Evolutionary conservation across 1,139 yeast species (phyloP), one percentile per base, ranked within the genome.

Genomic region (Yamadazyma jaroonii): DNA sequence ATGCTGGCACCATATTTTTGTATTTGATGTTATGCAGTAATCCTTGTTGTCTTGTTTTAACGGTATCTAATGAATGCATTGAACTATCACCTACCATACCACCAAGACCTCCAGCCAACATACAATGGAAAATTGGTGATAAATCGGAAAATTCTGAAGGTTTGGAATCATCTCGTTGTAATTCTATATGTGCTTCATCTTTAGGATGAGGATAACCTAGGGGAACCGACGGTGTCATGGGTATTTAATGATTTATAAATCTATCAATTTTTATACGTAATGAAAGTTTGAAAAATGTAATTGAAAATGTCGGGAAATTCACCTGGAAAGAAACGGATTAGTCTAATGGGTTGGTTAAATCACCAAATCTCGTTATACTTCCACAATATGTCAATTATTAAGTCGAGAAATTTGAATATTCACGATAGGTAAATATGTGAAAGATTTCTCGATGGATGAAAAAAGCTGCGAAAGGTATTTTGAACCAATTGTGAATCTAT

Each of bases 1-100:
- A 87, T 0, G 97, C 96, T 6, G 80, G 74, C 13, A 72, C 57
- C 72, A 87, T 70, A 49, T 74, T 77, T 46, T 67, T 73, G 60
- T 92, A 90, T 59, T 85, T 85, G 6, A 65, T 49, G 23, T 77
- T 77, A 45, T 72, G 68, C 14, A 88, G 83, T 6, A 95, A 87
- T 21, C 96, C 97, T 56, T 92, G 98, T 58, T 92, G 98, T 49
- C 98, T 72, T 2, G 98, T 92, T 59, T 92, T 92, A 29, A 94
- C 96, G 0, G 98, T 92, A 55, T 92, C 98, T 32, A 92, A 65
- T 1, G 97, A 90, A 60, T 92, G 97, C 97, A 92, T 92, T 34
- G 80, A 67, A 2, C 95, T 76, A 54, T 92, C 98, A 11, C 97
- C 98, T 27, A 90, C 79, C 43, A 87, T 81, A 2, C 98, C 98